Conservation (phyloP, 1,139 yeast species). For the Saccharomyces hybrid region DNA sequence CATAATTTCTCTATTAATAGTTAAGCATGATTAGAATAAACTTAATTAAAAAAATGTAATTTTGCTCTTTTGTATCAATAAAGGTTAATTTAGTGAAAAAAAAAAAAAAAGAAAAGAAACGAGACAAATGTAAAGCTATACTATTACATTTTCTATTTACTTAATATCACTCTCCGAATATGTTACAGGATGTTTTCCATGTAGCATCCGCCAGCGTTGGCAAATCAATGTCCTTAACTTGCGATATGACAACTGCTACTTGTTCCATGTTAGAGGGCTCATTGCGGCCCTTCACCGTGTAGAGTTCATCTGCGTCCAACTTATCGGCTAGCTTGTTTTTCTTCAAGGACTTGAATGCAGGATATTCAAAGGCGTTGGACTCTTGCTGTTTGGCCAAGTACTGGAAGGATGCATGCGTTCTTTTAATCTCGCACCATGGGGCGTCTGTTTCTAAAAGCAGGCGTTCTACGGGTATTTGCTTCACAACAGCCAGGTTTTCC, state of each 20-base stretch:
- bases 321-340: slow-evolving; percentile 23
- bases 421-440: slow-evolving; percentile 95
- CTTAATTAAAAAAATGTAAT: not conserved
- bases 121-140: too few species aligned
- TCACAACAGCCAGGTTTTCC: slow-evolving; percentile 63
- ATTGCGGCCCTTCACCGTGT: slow-evolving; percentile 68
- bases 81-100: not conserved
- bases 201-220: slow-evolving; percentile 52
- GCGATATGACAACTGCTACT: slow-evolving; percentile 72
- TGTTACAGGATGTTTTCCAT: slow-evolving; percentile 52
- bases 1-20: not conserved
- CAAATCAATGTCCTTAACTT: slow-evolving; percentile 44
- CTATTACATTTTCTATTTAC: too few species aligned
- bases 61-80: not conserved
- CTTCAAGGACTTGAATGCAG: slow-evolving; percentile 22
- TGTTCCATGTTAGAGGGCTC: slow-evolving; percentile 84
- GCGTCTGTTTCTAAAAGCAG: slow-evolving; percentile 90
- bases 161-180: slow-evolving; percentile 34
- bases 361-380: slow-evolving; percentile 21
- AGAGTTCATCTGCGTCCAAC: slow-evolving; percentile 13
- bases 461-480: slow-evolving; percentile 55
- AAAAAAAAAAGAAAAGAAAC: too few species aligned
- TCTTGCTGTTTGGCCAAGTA: slow-evolving; percentile 29
- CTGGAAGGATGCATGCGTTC: slow-evolving; percentile 68
- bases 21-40: not conserved